Percentiles rank a stretch among this genome's conserved stretches.
These are phyloP conservation scores for Suillus americanus DNA, from an alignment of 768 basidiomycete genomes.

Conservation along the genomic window DNA sequence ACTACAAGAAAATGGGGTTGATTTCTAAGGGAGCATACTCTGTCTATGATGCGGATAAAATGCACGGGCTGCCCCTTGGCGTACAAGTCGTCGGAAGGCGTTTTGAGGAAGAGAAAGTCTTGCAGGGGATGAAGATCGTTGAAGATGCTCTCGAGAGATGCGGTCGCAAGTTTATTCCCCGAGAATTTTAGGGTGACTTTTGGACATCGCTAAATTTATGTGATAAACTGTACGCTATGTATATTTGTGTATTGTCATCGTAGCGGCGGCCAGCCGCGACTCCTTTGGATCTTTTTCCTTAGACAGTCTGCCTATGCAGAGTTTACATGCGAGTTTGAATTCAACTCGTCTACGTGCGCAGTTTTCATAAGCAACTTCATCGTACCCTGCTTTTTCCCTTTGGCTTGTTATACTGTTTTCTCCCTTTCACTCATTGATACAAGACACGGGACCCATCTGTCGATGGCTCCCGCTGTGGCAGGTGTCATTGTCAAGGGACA, in stretches of 20 bases:
- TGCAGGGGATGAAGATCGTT: slow-evolving; percentile 67
- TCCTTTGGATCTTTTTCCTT: no score
- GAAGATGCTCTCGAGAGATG: slow-evolving; percentile 30
- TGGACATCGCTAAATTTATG: neutral
- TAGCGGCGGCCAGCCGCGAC: no score
- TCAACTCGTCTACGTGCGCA: no score
- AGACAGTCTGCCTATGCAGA: no score
- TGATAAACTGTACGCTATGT: neutral
- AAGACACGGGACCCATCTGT: no score
- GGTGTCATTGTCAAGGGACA: no score
- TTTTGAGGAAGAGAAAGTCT: slow-evolving; percentile 71
- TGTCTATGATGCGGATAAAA: slow-evolving; percentile 57
- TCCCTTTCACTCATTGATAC: no score
- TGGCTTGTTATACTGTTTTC: no score
- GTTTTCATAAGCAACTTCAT: no score
- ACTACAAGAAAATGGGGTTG: slow-evolving; percentile 36
- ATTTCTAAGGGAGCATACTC: slow-evolving; percentile 47
- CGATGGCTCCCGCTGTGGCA: no score
- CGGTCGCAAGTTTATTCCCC: slow-evolving; percentile 23
- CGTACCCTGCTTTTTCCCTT: no score
- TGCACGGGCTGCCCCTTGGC: slow-evolving; percentile 69
- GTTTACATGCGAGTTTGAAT: no score
- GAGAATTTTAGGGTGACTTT: slow-evolving; percentile 14
- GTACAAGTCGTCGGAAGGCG: slow-evolving; percentile 63
- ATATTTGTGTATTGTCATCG: neutral